Conservation (phyloP, 805 yeast genomes). For the Candida ponderosae region DNA sequence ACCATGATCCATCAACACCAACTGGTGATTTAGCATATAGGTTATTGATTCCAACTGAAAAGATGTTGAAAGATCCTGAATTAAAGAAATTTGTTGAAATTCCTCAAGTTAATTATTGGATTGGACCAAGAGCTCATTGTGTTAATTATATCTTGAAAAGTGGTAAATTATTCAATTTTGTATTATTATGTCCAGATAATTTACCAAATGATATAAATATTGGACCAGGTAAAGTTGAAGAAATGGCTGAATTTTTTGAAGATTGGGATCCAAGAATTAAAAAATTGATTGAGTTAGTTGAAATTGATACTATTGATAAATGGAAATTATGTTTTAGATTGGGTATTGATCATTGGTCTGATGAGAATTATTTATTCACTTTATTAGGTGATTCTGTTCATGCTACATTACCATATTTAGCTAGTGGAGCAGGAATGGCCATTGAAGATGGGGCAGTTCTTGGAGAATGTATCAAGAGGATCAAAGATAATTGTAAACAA, state of each 20-base stretch:
- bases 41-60: constrained; percentile 16
- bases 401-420: constrained; percentile 26
- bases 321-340: constrained; percentile 22
- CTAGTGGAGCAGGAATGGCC: constrained; percentile 27
- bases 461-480: constrained; percentile 14
- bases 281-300: constrained; percentile 15
- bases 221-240: constrained; percentile 17
- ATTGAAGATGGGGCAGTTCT: constrained; percentile 26
- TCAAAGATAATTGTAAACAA: constrained; percentile 9
- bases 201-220: constrained; percentile 14
- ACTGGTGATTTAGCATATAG: constrained; percentile 25
- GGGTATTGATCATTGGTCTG: constrained; percentile 22
- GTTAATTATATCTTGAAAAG: constrained; percentile 22
- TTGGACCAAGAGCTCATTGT: constrained; percentile 24
- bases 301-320: constrained; percentile 13
- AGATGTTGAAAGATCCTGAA: constrained; percentile 14
- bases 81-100: constrained; percentile 9
- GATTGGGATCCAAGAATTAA: constrained; percentile 23
- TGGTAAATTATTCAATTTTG: constrained; percentile 23
- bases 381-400: constrained; percentile 26
- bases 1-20: constrained; percentile 18
- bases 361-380: constrained; percentile 17
- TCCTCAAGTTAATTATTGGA: constrained; percentile 25
- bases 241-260: constrained; percentile 16
- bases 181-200: constrained; percentile 23